Evolutionary conservation across 257 asterid species (phyloP).

Genomic region (Ilex aquifolium): DNA sequence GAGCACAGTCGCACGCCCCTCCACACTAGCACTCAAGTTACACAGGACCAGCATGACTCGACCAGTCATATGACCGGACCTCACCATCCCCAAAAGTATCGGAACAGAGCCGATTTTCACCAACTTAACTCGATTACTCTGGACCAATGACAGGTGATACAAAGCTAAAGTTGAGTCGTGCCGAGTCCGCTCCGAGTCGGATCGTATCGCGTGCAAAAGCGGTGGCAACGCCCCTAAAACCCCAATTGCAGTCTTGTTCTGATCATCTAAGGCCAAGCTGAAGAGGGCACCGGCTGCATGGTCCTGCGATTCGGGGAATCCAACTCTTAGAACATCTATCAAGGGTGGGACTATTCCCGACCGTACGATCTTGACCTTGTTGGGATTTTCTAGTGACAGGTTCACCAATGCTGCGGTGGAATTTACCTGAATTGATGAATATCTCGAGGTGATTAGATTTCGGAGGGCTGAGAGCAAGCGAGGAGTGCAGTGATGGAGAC

Average conservation of each 20-base stretch:
- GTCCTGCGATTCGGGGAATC: slow-evolving; percentile 67
- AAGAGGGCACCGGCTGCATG: slow-evolving; percentile 95
- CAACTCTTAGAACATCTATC: slow-evolving; percentile 61
- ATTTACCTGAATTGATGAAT: slow-evolving; percentile 61
- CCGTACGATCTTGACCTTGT: slow-evolving; percentile 82
- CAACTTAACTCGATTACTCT: slow-evolving; percentile 77
- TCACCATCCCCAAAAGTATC: slow-evolving; percentile 57
- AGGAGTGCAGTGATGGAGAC: slow-evolving; percentile 61
- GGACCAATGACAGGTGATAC: slow-evolving; percentile 72
- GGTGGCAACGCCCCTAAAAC: slow-evolving; percentile 90
- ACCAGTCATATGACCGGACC: slow-evolving; percentile 53
- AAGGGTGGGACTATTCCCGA: slow-evolving; percentile 82
- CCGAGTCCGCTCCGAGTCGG: slow-evolving; percentile 77
- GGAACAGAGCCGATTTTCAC: slow-evolving; percentile 75
- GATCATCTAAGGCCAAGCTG: slow-evolving; percentile 80
- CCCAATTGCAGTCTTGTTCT: slow-evolving; percentile 85
- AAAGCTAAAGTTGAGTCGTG: slow-evolving; percentile 82
- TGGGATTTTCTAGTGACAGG: slow-evolving; percentile 68
- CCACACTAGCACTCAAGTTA: slow-evolving; percentile 59
- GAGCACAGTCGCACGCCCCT: slow-evolving; percentile 79
- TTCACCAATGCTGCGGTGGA: slow-evolving; percentile 78
- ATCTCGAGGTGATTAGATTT: slow-evolving; percentile 44
- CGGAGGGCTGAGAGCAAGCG: slow-evolving; percentile 52
- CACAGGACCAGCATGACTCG: slow-evolving; percentile 61
- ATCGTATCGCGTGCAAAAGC: slow-evolving; percentile 63